Percentiles rank a stretch among this genome's conserved stretches.
These are phyloP conservation scores for Claviceps paspali DNA, from an alignment of 2,329 filamentous ascomycete genomes.

Conservation along the genomic window DNA sequence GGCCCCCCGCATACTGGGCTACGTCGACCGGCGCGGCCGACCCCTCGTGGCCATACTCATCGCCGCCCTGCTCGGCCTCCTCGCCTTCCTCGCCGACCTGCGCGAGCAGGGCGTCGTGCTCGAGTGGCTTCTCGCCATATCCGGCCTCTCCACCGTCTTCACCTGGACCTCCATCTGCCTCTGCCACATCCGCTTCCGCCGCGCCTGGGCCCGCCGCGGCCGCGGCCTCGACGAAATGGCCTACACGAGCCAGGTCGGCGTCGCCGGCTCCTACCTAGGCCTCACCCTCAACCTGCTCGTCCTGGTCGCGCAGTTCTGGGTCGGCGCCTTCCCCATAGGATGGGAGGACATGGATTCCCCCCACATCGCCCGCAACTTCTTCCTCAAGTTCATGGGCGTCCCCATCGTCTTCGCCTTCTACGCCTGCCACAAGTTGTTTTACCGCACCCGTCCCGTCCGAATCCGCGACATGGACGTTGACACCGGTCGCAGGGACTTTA, in stretches of 20 bases:
- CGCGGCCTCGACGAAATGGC: constrained; percentile 63
- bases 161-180: constrained; percentile 77
- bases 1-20: constrained; percentile 61
- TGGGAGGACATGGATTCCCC: constrained; percentile 28
- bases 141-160: constrained; percentile 58
- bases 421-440: constrained; percentile 60
- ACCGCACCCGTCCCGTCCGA: constrained; percentile 51
- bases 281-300: constrained; percentile 61
- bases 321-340: constrained; percentile 60
- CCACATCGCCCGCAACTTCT: constrained; percentile 50
- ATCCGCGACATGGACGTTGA: constrained; percentile 69
- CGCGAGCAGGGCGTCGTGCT: constrained; percentile 47
- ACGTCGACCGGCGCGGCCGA: constrained; percentile 70
- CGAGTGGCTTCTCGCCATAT: constrained; percentile 65
- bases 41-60: constrained; percentile 59
- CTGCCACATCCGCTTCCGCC: constrained; percentile 83
- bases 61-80: constrained; percentile 52
- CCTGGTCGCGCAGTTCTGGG: constrained; percentile 76
- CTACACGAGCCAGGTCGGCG: constrained; percentile 65
- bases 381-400: constrained; percentile 54
- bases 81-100: constrained; percentile 59
- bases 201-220: constrained; percentile 56
- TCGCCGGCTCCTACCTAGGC: constrained; percentile 68
- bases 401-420: constrained; percentile 57
- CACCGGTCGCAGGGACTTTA: constrained; percentile 73